These are phyloP conservation scores for Debaryomyces castellii DNA, from an alignment of 805 yeast species.

Conservation along the genomic window DNA sequence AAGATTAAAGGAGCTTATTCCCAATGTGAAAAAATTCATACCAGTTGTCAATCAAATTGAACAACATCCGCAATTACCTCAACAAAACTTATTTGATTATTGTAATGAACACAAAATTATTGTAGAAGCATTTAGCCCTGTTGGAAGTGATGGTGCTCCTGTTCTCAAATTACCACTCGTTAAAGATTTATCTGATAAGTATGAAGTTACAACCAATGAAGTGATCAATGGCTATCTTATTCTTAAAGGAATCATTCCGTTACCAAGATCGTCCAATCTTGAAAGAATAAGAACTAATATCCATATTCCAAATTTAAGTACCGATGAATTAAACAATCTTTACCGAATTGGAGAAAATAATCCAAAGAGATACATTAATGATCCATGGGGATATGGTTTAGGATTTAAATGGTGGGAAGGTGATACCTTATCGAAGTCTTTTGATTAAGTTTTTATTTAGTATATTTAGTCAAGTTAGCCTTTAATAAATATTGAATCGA, in stretches of 20 bases:
- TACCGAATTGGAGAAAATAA: constrained; percentile 27
- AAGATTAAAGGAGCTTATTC: constrained; percentile 25
- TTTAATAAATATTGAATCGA: no score
- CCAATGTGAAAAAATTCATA: constrained; percentile 16
- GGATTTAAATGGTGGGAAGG: constrained; percentile 40
- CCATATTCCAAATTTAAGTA: constrained; percentile 32
- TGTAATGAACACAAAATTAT: constrained; percentile 35
- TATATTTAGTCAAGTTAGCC: no score
- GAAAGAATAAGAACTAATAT: constrained; percentile 52
- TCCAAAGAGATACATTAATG: constrained; percentile 32
- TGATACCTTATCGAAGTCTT: constrained; percentile 24
- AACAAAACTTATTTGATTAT: constrained; percentile 40
- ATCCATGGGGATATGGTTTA: constrained; percentile 37
- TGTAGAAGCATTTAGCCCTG: constrained; percentile 59
- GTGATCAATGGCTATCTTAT: constrained; percentile 62
- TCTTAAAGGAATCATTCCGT: constrained; percentile 55
- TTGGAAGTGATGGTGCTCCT: constrained; percentile 69
- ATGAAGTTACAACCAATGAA: constrained; percentile 52
- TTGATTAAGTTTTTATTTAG: constrained; percentile 21
- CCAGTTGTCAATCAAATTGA: constrained; percentile 38
- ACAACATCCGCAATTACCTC: constrained; percentile 37
- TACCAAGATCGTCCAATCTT: constrained; percentile 74
- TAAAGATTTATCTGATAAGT: constrained; percentile 54
- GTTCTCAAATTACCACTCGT: constrained; percentile 52
- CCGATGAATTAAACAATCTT: constrained; percentile 34